Conservation (phyloP, 257 asterid species). For the Linderniella brevidens region DNA sequence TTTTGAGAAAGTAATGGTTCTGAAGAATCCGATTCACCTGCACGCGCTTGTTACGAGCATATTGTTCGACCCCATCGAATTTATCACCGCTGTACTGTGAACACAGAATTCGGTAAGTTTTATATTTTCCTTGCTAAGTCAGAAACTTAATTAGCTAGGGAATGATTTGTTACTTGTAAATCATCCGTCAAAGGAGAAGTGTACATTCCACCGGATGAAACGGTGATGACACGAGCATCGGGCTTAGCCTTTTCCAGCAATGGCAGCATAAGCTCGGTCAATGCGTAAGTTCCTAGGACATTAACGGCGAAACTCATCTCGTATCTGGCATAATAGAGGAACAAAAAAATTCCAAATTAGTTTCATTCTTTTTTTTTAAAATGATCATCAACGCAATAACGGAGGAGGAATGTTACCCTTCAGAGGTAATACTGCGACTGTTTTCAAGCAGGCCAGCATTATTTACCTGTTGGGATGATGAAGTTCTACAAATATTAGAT, state of each 20-base stretch:
- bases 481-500: too few relatives aligned
- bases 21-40: conserved; percentile 35
- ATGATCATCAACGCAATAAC: background rate
- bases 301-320: conserved; percentile 84
- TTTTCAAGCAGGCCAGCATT: conserved; percentile 86
- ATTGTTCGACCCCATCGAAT: conserved; percentile 70
- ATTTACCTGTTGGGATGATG: conserved; percentile 35
- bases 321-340: conserved; percentile 20
- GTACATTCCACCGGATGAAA: conserved; percentile 94
- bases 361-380: background rate
- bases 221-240: conserved; percentile 91
- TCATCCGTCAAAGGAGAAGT: conserved; percentile 64
- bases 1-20: too few relatives aligned
- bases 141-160: background rate
- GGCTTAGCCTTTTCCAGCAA: conserved; percentile 80
- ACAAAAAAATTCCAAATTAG: conserved; percentile 3
- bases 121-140: too few relatives aligned
- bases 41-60: conserved; percentile 84
- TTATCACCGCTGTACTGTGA: conserved; percentile 43
- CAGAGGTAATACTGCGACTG: conserved; percentile 35
- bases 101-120: background rate
- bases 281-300: conserved; percentile 71
- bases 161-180: conserved; percentile 32
- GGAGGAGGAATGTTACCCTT: conserved; percentile 51
- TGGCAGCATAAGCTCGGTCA: conserved; percentile 70